Base-by-base conservation (phyloP, 78 protist genomes). In the Dictyostelium capitatum region DNA sequence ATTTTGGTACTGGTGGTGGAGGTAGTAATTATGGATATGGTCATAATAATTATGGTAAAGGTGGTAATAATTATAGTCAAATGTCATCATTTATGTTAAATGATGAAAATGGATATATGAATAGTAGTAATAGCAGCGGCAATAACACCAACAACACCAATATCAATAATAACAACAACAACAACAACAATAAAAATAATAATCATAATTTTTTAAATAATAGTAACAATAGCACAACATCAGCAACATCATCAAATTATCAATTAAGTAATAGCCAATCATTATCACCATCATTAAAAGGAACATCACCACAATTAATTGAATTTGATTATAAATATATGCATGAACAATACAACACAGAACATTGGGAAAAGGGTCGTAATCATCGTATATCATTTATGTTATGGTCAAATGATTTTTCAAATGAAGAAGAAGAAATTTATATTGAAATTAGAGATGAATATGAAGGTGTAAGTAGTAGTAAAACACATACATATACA, bases 241-340 rank as follows among this genome's bases (percentile, higher is more conserved):
- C 12, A 14, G 28, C 15, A 4, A 17, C 10, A 6, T 46, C 50
- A 10, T 15, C 43, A 23, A 47, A 53, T 12, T 53, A 53, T 54
- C 84, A 77, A 23, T 65, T 87, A n/a, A 74, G 67, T 50, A 87
- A 70, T 20, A 57, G 50, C 0, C 92, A 87, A 64, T 87, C 92
- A 57, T 80, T 87, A n/a, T 87, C 92, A 51, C 92, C 92, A 15
- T n/a, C 54, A n/a, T 79, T 87, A 11, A 87, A 87, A 48, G 92
- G 92, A 10, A 50, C 69, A 28, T 83, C 91, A 54, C 91, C 92
- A 41, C 92, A 87, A 50, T 50, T 57, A 9, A 77, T 87, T 2
- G 92, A 87, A 25, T 28, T 87, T n/a, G 92, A 87, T 56, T 87
- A 87, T 80, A 87, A 87, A 54, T 87, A 87, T 54, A 37, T 77